A percentile compares a stretch with the other conserved stretches of the same genome.
phyloP scores from a whole-genome alignment of 2,329 filamentous ascomycete species.

The Metarhizium humberi region DNA sequence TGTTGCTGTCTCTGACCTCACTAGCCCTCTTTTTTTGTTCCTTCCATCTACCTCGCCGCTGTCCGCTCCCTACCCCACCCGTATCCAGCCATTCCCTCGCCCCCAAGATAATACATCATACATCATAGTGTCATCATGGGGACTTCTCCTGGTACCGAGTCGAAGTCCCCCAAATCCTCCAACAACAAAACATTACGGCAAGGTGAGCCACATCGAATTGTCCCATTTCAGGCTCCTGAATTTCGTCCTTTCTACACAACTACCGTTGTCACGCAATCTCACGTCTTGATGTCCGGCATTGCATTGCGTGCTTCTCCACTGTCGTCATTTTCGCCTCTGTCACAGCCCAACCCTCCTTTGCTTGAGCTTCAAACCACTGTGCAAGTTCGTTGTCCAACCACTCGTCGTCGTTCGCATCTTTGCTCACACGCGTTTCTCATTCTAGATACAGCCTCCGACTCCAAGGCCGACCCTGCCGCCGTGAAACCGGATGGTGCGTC shows the following conservation, averaged over 20 bases:
- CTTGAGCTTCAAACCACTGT: neutral
- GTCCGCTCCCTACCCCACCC: constrained; percentile 18
- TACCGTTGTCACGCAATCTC: neutral
- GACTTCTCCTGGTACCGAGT: constrained; percentile 32
- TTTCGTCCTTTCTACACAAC: constrained; percentile 1
- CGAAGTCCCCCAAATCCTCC: constrained; percentile 39
- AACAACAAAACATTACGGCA: constrained; percentile 31
- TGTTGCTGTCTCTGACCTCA: constrained; percentile 29
- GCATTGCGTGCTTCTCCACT: neutral
- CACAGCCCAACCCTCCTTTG: neutral
- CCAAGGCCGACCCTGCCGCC: constrained; percentile 33
- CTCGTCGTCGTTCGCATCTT: neutral
- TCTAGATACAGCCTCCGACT: constrained; percentile 33
- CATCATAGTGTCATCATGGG: constrained; percentile 41
- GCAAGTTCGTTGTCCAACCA: neutral
- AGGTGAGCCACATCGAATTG: constrained; percentile 27
- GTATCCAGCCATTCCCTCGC: constrained; percentile 8
- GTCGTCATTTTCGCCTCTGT: constrained; percentile 2
- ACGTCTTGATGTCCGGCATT: neutral
- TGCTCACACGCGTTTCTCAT: constrained; percentile 13
- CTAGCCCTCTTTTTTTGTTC: constrained; percentile 20
- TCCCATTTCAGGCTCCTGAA: too few relatives aligned
- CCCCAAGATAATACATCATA: constrained; percentile 34
- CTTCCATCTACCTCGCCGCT: constrained; percentile 9
- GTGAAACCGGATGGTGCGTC: constrained; percentile 40